These are phyloP conservation scores for Debaryomyces maramus DNA, from an alignment of 805 yeast species.

Conservation along the genomic window DNA sequence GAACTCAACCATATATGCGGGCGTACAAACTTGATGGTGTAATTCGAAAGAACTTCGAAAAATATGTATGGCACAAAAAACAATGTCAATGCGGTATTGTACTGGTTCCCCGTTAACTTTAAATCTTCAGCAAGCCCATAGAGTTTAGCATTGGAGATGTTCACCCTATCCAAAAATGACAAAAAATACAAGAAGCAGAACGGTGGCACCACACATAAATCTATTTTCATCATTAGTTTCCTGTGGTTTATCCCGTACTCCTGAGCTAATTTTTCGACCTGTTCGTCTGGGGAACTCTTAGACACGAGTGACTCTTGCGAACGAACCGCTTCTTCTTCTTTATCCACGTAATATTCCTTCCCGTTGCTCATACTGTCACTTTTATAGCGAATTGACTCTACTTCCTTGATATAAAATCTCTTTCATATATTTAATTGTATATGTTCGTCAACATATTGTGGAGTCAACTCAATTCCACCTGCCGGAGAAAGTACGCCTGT, in stretches of 20 bases:
- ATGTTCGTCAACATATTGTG: no score
- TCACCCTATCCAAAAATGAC: constrained; percentile 79
- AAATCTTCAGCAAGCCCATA: constrained; percentile 65
- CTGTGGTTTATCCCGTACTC: constrained; percentile 50
- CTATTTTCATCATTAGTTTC: constrained; percentile 62
- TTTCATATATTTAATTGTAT: no score
- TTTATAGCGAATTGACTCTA: no score
- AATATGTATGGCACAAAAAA: constrained; percentile 70
- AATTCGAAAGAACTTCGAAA: constrained; percentile 67
- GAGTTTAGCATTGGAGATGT: constrained; percentile 76
- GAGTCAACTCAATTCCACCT: no score
- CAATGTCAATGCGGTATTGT: constrained; percentile 62
- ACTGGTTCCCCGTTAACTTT: constrained; percentile 55
- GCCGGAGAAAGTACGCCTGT: no score
- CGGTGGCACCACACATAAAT: constrained; percentile 71
- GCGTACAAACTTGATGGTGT: constrained; percentile 52
- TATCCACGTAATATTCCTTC: no score
- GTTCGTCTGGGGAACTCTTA: not conserved
- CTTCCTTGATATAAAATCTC: no score
- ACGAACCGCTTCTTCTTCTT: no score
- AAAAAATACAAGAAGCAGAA: constrained; percentile 72
- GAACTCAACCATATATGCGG: constrained; percentile 66
- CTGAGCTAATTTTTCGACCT: constrained; percentile 22
- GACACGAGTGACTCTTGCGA: no score
- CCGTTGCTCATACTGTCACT: no score